Evolutionary conservation across 345 rosid species (phyloP), one percentile per base, ranked within the genome.

Genomic region (Raphanus sativus): DNA sequence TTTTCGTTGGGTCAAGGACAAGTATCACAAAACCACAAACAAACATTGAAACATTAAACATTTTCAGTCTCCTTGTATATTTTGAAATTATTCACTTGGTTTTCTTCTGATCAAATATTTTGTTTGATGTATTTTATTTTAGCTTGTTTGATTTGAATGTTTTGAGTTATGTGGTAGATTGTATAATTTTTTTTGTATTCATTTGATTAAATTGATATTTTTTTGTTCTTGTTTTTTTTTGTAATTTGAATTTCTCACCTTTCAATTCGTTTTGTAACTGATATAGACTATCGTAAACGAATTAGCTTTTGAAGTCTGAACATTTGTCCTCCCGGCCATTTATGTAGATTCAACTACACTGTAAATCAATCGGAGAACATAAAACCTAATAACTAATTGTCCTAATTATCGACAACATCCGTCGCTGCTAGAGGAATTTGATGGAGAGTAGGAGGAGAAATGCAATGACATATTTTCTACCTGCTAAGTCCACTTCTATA

Each of bases 1-100:
- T 5, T 45, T 89, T 30, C 89, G 84, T 13, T 89, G 94, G 94
- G 82, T 88, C 79, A 89, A 88, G 71, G 81, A 82, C 56, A 89
- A 89, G 84, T 89, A 86, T 68, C 94, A 82, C 15, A 88, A 82
- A 62, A 76, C 84, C 56, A 72, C 84, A 24, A 54, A 73, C n/a
- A 77, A 81, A 65, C 64, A 81, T 1, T 80, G 65, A 62, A 24
- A 24, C 63, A 81, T 0, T 75, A 74, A 62, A 24, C 55, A 36
- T 38, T 4, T 13, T 32, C 4, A 48, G 6, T 12, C 45, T 74
- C 3, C 6, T 50, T 73, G 69, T 73, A 34, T 67, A 28, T 56
- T 6, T 13, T 62, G 1, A 61, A 45, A 38, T 30, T 56, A 32
- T 65, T 42, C 52, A 55, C 7, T 64, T 56, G 8, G 26, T 42